Evolutionary conservation across 2,329 filamentous ascomycete genomes (phyloP), one percentile per base, ranked within the genome.

Genomic region (Didymella segeticola): DNA sequence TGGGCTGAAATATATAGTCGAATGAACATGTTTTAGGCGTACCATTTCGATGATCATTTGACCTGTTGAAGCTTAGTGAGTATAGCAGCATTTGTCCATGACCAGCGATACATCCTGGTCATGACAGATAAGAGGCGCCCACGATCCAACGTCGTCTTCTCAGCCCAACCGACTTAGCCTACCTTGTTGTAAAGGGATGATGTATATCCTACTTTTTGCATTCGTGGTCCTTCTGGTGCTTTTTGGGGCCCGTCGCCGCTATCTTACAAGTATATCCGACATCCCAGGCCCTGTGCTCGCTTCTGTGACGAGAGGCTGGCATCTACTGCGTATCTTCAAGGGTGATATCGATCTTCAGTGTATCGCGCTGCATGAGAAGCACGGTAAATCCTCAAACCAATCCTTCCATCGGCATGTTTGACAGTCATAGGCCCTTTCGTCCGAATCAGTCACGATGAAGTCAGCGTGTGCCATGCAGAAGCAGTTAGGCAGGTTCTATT

Each of bases 381-480:
- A 41, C 11, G 36, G 36, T 41, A 42, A 27, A 3, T 31, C n/a
- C n/a, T n/a, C n/a, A 11, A 14, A n/a, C n/a, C 26, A 9, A 25
- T 10, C 12, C 7, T 2, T 7, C 9, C 8, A 23, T 19, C 7
- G n/a, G n/a, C n/a, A n/a, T 11, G 5, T 11, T 23, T 38, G 19
- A 48, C 20, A 20, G 17, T 6, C 10, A 20, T 12, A 42, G 37
- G 37, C 3, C 12, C 29, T 11, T 80, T 80, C 58, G 74, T 80
- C 25, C 76, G 79, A 14, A 78, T 80, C 26, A 67, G 70, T 5
- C 67, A 73, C 22, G 74, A 79, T 43, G 78, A 80, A 68, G 71
- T 80, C 54, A 78, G 75, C 51, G 70, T 80, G 31, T 70, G 70
- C 43, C 74, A 80, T 56, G 74, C 77, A 1, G 72, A 78, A 53